Evolutionary conservation across 2,329 filamentous ascomycete genomes (phyloP), one percentile per base, ranked within the genome.

Genomic region (Gnomoniopsis sp.): DNA sequence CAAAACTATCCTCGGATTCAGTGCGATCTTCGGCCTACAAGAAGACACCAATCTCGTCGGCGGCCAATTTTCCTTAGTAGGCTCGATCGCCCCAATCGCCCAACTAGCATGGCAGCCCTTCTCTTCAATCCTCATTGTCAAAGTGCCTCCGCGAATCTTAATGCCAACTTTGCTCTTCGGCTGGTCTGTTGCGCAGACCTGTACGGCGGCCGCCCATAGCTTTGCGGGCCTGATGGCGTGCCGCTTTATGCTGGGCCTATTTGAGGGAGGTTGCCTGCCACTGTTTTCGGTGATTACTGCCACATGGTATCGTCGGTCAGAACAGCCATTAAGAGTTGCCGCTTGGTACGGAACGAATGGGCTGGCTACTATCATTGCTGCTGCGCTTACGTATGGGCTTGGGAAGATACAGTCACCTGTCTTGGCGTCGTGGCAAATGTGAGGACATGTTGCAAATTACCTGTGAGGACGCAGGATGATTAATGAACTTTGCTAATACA

Each of bases 291-390:
- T 80, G 65, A 74, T 80, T 57, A 80, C 77, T 0, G 72, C 72
- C 3, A 75, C 78, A 66, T 81, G 78, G 72, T 81, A 82, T 64
- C 66, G 75, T 1, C 69, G 75, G 1, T 71, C 71, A 44, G 85
- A 89, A 65, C 86, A 89, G 68, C 84, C 86, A 0, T 69, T 86
- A 23, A 77, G 87, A 0, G 79, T 88, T 3, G 84, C 84, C 0
- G 79, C 80, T n/a, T 89, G 86, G 86, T 89, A 89, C 64, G 76
- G 82, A 3, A 86, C 83, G 0, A 88, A 84, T 53, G 84, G 84
- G 0, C 59, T 79, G 0, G 81, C 82, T 0, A 85, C 79, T 7
- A 83, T 87, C 46, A 69, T 85, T 12, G 84, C 83, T 0, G 81
- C 81, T 0, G 75, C 77, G 0, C 66, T 85, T 17, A 83, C 84